Evolutionary conservation across 257 asterid species (phyloP).

Genomic region (Nicotiana paniculata): DNA sequence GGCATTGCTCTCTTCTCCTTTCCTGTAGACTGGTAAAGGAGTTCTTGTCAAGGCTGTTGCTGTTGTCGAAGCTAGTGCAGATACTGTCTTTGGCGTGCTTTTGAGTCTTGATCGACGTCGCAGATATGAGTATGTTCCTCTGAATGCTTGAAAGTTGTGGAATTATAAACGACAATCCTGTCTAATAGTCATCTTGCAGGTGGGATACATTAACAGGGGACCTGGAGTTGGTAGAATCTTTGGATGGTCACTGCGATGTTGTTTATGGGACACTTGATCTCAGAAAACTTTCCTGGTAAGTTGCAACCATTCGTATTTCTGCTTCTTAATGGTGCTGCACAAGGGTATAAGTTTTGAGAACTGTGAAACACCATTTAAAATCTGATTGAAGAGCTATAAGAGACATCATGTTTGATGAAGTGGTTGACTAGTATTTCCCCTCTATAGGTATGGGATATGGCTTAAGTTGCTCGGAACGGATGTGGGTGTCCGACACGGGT

Average conservation of each 20-base stretch:
- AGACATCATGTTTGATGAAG: background rate
- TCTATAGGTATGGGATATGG: background rate
- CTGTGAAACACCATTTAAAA: background rate
- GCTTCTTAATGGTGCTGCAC: background rate
- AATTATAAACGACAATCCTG: constrained; percentile 3
- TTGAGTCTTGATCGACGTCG: constrained; percentile 61
- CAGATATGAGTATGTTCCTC: constrained; percentile 78
- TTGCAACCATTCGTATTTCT: background rate
- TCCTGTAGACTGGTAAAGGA: constrained; percentile 62
- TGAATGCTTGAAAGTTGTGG: constrained; percentile 13
- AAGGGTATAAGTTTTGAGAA: background rate
- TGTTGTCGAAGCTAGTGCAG: constrained; percentile 89
- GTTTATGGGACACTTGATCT: constrained; percentile 87
- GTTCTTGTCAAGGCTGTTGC: constrained; percentile 91
- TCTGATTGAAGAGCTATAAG: background rate
- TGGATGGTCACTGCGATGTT: constrained; percentile 78
- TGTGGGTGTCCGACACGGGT: no score
- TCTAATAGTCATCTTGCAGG: constrained; percentile 52
- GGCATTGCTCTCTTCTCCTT: background rate
- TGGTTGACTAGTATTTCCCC: background rate
- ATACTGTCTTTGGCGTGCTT: constrained; percentile 80
- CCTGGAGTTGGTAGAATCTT: constrained; percentile 78
- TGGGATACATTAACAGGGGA: constrained; percentile 96
- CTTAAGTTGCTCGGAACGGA: no score
- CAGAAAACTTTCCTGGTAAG: constrained; percentile 69